phyloP scores from a whole-genome alignment of 108 stramenopile genomes.

The Seminavis robusta region DNA sequence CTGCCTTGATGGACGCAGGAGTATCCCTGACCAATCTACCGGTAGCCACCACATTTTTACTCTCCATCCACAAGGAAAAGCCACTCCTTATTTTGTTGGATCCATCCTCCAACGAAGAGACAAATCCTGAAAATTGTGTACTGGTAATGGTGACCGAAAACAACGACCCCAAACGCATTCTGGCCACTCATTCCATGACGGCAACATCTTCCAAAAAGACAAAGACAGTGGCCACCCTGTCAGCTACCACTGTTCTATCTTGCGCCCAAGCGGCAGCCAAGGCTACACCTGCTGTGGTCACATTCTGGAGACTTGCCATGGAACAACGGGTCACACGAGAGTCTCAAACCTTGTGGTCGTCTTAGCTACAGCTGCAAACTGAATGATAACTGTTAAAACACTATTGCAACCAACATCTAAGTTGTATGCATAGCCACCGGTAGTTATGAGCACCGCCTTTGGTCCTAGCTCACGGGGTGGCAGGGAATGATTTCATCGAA shows the following conservation, averaged over 20 bases:
- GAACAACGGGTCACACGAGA: slow-evolving; percentile 71
- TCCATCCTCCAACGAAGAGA: slow-evolving; percentile 37
- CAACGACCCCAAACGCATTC: slow-evolving; percentile 10
- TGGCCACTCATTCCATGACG: slow-evolving; percentile 33
- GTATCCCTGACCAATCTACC: slow-evolving; percentile 75
- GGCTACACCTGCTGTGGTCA: slow-evolving; percentile 60
- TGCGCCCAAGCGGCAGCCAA: slow-evolving; percentile 37
- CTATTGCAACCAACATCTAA: too few species aligned
- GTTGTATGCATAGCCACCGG: too few species aligned
- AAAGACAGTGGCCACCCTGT: slow-evolving; percentile 28
- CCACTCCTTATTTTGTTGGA: slow-evolving; percentile 56
- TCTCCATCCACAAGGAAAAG: background rate
- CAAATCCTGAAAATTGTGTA: too few species aligned
- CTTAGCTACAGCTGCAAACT: slow-evolving; percentile 50
- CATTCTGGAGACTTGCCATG: slow-evolving; percentile 77
- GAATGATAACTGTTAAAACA: too few species aligned
- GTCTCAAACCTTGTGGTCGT: slow-evolving; percentile 48
- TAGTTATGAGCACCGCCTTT: too few species aligned
- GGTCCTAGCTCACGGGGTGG: too few species aligned
- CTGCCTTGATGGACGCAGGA: slow-evolving; percentile 86
- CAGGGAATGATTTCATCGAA: too few species aligned
- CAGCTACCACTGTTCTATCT: slow-evolving; percentile 21
- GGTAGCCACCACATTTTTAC: slow-evolving; percentile 69
- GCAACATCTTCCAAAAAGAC: slow-evolving; percentile 1
- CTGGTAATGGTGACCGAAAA: slow-evolving; percentile 38